Percentiles rank a stretch among this genome's conserved stretches.
These are phyloP conservation scores for Paraphoma chrysanthemicola DNA, from an alignment of 2,329 filamentous ascomycete species.

Conservation along the genomic window DNA sequence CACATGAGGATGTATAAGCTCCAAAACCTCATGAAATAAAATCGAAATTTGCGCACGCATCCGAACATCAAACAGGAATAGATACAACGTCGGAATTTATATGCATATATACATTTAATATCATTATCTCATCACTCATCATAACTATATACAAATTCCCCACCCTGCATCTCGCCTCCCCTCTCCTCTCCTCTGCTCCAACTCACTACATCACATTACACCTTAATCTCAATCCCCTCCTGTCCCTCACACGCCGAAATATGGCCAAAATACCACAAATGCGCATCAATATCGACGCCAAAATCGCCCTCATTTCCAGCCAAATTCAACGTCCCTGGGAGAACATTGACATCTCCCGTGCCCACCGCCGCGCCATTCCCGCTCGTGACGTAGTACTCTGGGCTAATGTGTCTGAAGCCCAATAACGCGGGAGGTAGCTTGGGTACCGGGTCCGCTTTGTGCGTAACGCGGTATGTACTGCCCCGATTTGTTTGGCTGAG, in stretches of 20 bases:
- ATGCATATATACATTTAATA: too few species aligned
- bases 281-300: slow-evolving; percentile 34
- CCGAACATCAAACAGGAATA: too few species aligned
- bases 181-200: too few species aligned
- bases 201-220: too few species aligned
- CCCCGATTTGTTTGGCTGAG: slow-evolving; percentile 61
- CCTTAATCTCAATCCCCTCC: slow-evolving; percentile 35
- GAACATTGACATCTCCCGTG: slow-evolving; percentile 26
- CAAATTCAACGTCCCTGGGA: slow-evolving; percentile 26
- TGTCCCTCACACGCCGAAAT: slow-evolving; percentile 41
- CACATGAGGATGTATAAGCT: too few species aligned
- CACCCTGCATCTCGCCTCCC: too few species aligned
- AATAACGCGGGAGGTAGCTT: slow-evolving; percentile 68
- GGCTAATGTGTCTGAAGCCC: slow-evolving; percentile 70
- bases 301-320: slow-evolving; percentile 41
- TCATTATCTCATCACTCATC: too few species aligned
- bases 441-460: slow-evolving; percentile 71
- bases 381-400: slow-evolving; percentile 66
- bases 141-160: too few species aligned
- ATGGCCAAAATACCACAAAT: slow-evolving; percentile 46
- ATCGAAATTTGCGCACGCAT: too few species aligned
- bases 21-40: too few species aligned
- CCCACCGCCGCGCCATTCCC: slow-evolving; percentile 29
- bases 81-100: too few species aligned
- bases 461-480: slow-evolving; percentile 69